Base-by-base conservation (phyloP, 2,329 filamentous ascomycete genomes). In the Chaetomiaceae sp. region DNA sequence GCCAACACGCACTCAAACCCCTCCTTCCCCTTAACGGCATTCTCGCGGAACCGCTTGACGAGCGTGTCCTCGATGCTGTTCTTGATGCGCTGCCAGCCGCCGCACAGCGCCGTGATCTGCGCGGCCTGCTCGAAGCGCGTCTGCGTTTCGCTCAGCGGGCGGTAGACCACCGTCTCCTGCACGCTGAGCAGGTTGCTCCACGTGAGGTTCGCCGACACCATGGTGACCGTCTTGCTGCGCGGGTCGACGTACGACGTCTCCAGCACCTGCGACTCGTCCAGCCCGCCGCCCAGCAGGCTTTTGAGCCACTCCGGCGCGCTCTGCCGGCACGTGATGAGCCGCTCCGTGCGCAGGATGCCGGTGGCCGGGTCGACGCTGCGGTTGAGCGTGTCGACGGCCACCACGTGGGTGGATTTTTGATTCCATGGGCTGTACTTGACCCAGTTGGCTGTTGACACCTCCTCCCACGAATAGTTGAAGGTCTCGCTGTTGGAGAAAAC, bases 361-460 rank as follows among this genome's bases (percentile, higher is more conserved):
- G 78, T 80, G 18, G 62, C 63, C 2, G 72, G 64, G 58, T 81
- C 75, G 65, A 81, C 72, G 40, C 57, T 56, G 37, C 93, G 86
- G 43, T 82, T 84, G 59, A 98, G 70, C 12, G 91, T 97, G 71
- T 98, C 93, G 61, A 97, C 93, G 56, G 88, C 90, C 56, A 94
- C 82, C 56, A 98, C 93, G 68, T 98, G 93, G 33, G 89, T 88
- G n/a, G 87, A 90, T 71, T 95, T 93, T 67, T 96, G 86, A 73
- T 98, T 98, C 91, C 93, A 97, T 17, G 91, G 91, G 62, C 88
- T 94, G 71, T 98, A 98, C 69, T 98, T 98, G 59, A 83, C 85
- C 93, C 93, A 98, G 77, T 98, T 98, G 65, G 87, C 89, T 12
- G 88, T 89, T 20, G 89, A 95, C 29, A 98, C 93, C 68, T 97